Conservation (phyloP, 2,329 filamentous ascomycete genomes). For the Coniochaeta sp. region DNA sequence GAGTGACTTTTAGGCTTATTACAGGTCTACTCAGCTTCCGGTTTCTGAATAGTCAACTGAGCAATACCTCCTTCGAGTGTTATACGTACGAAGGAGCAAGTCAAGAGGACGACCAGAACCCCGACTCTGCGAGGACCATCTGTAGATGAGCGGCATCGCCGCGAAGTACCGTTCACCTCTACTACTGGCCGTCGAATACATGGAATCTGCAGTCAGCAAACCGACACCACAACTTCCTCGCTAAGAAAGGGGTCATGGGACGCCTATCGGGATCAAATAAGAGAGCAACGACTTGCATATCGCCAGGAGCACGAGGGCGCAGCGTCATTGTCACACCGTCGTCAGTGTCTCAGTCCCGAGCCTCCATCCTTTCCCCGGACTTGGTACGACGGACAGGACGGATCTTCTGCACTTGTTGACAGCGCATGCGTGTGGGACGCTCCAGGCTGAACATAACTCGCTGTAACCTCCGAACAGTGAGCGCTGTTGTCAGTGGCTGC, state of each 20-base stretch:
- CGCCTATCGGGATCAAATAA: not conserved
- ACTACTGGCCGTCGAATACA: too few relatives aligned
- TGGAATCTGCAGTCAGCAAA: not conserved
- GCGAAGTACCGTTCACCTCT: not conserved
- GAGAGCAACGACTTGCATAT: not conserved
- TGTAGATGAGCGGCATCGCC: too few relatives aligned
- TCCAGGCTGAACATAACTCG: not conserved
- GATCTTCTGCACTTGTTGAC: too few relatives aligned
- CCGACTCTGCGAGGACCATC: too few relatives aligned
- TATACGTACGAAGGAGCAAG: not conserved
- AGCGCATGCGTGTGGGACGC: not conserved
- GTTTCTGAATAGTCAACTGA: too few relatives aligned
- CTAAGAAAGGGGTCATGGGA: not conserved
- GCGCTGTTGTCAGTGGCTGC: not conserved
- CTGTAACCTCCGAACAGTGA: not conserved
- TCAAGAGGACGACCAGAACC: not conserved
- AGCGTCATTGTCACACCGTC: not conserved
- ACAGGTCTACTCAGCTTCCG: not conserved
- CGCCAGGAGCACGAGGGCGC: not conserved
- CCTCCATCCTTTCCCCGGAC: conserved; percentile 2
- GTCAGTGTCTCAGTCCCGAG: not conserved
- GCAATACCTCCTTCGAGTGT: too few relatives aligned
- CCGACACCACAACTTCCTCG: not conserved
- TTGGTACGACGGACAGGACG: conserved; percentile 1
- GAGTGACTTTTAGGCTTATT: not conserved